Percentiles rank a stretch among this genome's conserved stretches.
Evolutionary conservation across 805 yeast species (phyloP).

Genomic region (Priceomyces fermenticarens): DNA sequence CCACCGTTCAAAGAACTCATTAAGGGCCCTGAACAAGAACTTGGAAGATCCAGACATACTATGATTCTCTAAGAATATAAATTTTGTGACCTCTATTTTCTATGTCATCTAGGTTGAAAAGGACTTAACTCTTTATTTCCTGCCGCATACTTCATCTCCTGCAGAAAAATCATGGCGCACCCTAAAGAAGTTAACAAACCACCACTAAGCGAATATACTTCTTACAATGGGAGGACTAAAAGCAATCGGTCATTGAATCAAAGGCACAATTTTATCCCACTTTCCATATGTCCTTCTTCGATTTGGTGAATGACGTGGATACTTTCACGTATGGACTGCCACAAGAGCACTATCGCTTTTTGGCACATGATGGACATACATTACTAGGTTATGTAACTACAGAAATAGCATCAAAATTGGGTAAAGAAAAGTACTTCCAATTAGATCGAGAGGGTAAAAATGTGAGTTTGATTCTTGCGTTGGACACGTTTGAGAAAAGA

Average conservation of each 20-base stretch:
- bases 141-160: background rate
- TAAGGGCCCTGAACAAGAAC: conserved; percentile 23
- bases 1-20: conserved; percentile 23
- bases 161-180: too few relatives aligned
- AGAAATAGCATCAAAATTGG: conserved; percentile 20
- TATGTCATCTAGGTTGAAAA: too few relatives aligned
- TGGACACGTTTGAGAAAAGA: conserved; percentile 40
- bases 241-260: too few relatives aligned
- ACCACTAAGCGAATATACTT: too few relatives aligned
- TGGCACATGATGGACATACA: conserved; percentile 26
- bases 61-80: background rate
- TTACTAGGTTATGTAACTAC: conserved; percentile 28
- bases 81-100: background rate
- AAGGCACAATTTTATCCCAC: too few relatives aligned
- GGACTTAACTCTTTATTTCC: background rate
- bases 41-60: conserved; percentile 23
- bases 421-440: conserved; percentile 8
- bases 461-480: conserved; percentile 24
- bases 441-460: conserved; percentile 21
- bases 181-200: too few relatives aligned
- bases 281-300: conserved; percentile 6
- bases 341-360: conserved; percentile 18
- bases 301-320: conserved; percentile 27
- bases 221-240: too few relatives aligned
- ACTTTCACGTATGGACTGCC: conserved; percentile 21